Conservation (phyloP, 176 grass and related monocot species). For the Oryza punctata region DNA sequence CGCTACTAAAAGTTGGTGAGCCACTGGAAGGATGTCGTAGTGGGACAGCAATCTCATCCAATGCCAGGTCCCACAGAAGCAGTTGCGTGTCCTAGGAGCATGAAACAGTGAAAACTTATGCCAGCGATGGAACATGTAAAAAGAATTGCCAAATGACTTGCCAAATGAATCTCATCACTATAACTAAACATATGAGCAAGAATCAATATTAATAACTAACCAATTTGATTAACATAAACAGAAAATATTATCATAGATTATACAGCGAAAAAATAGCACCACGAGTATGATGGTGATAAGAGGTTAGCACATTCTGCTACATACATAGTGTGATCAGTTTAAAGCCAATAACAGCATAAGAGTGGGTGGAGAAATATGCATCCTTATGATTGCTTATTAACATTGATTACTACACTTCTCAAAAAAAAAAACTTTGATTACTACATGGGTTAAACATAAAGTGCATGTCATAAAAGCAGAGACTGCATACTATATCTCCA, state of each 20-base stretch:
- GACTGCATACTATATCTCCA: constrained; percentile 19
- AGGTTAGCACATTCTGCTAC: background rate
- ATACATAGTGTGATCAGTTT: background rate
- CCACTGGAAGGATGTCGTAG: constrained; percentile 67
- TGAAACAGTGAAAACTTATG: background rate
- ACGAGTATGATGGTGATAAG: background rate
- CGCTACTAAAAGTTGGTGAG: constrained; percentile 77
- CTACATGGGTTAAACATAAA: constrained; percentile 22
- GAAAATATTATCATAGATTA: background rate
- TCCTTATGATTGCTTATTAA: background rate
- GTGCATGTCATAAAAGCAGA: background rate
- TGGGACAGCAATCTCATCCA: constrained; percentile 96
- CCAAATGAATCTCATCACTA: constrained; percentile 1
- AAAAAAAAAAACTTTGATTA: background rate
- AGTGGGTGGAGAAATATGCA: background rate
- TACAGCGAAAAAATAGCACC: background rate
- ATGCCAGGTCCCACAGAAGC: constrained; percentile 80
- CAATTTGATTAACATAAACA: background rate
- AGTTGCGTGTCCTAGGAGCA: constrained; percentile 76
- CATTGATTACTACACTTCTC: background rate
- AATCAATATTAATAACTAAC: background rate
- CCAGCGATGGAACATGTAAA: constrained; percentile 12
- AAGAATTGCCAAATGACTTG: constrained; percentile 14
- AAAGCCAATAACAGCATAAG: background rate
- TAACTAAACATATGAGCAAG: background rate